These are phyloP conservation scores for Bryum argenteum DNA, from an alignment of 225 moss, liverwort and hornwort species.

Conservation along the genomic window DNA sequence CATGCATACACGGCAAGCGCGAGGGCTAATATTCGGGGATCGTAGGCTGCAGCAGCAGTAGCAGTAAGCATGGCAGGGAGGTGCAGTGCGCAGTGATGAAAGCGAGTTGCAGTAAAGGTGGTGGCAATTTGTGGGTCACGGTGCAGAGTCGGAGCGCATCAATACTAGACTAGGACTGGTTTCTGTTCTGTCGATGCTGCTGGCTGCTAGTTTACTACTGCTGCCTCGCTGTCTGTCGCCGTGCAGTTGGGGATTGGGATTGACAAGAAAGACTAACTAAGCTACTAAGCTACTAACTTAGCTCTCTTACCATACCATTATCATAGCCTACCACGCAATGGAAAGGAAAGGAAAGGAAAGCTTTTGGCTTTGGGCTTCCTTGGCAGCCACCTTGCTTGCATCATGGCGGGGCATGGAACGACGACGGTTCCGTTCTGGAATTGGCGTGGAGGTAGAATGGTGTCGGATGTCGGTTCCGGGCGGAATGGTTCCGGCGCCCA, in stretches of 20 bases:
- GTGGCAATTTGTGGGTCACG: not conserved
- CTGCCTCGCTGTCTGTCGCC: constrained; percentile 22
- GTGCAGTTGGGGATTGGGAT: constrained; percentile 28
- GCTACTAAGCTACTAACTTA: not conserved
- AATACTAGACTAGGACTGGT: not conserved
- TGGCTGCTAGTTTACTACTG: not conserved
- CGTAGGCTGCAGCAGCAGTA: constrained; percentile 11
- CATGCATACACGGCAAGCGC: constrained; percentile 34
- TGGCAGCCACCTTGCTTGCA: not conserved
- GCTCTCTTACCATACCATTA: too few relatives aligned
- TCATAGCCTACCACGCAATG: too few relatives aligned
- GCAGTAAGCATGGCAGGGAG: not conserved
- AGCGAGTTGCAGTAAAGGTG: constrained; percentile 27
- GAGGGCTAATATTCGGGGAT: constrained; percentile 24
- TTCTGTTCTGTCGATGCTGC: constrained; percentile 25
- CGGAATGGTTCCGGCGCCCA: too few relatives aligned
- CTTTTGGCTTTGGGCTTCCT: not conserved
- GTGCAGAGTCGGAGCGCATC: constrained; percentile 22
- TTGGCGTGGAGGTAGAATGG: constrained; percentile 3
- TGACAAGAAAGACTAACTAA: constrained; percentile 25
- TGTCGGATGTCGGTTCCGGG: not conserved
- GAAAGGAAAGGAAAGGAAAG: too few relatives aligned
- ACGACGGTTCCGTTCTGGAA: constrained; percentile 18
- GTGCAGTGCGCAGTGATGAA: constrained; percentile 15
- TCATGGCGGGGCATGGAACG: not conserved